Evolutionary conservation across 176 grass and related monocot species (phyloP), one percentile per base, ranked within the genome.

Genomic region (Cenchrus fungigraminus): DNA sequence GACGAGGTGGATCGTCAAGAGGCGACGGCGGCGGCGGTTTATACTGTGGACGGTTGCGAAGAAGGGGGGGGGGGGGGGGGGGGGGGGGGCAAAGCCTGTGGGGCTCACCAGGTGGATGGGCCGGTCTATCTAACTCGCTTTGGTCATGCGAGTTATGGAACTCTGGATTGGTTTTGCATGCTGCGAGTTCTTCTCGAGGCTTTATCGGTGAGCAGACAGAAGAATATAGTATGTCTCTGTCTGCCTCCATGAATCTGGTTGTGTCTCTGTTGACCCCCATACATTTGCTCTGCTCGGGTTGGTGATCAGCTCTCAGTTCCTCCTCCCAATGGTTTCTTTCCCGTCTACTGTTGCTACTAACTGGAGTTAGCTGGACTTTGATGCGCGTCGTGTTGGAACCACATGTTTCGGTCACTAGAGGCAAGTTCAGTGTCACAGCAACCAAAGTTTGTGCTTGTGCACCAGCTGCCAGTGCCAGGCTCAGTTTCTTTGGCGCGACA

Each of bases 91-190:
- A 42, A 29, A 70, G 45, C 45, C 45, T 46, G 45, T 46, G 45
- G 31, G 62, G 12, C 65, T 82, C 15, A 31, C 19, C 76, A 57
- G 81, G 88, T 87, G 84, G 84, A 83, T 91, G 71, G 62, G 65
- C 68, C 80, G 76, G 75, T 87, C 78, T 76, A 92, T 81, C 86
- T 91, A 88, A 79, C 74, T 20, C 10, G 56, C 56, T 55, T 29
- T 20, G 53, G 53, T 22, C 25, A 13, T 2, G 43, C 44, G 73
- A 43, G 51, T 50, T 68, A 40, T 40, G 37, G 37, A 40, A 40
- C 37, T 40, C 37, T 19, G 49, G 0, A 34, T 46, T 16, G 50
- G 66, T 42, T 82, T 74, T 74, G 40, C 25, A 74, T 14, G 82
- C 0, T 17, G 56, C 28, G 57, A 58, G 11, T 55, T 74, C 40